A percentile compares a stretch with the other conserved stretches of the same genome.
Conservation (phyloP, 2,329 filamentous ascomycete genomes). For the Fusarium denticulatum region DNA sequence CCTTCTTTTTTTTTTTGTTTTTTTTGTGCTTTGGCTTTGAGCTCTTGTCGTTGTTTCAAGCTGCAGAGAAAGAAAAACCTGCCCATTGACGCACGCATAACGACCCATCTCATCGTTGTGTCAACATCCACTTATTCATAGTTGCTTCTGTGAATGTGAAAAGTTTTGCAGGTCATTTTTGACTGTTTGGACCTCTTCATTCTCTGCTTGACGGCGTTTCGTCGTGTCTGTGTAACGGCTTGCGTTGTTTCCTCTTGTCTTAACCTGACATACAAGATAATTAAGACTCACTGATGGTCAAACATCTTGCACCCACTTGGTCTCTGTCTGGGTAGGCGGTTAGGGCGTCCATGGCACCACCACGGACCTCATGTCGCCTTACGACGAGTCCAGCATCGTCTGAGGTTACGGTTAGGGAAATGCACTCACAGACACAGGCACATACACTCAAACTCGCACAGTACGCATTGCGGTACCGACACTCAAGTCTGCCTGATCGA, state of each 20-base stretch:
- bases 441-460: conserved; percentile 22
- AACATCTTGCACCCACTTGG: conserved; percentile 26
- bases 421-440: conserved; percentile 11
- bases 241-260: conserved; percentile 11
- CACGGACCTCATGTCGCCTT: conserved; percentile 39
- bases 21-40: conserved; percentile 8
- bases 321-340: conserved; percentile 15
- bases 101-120: conserved; percentile 20
- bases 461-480: conserved; percentile 27
- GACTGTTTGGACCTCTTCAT: not conserved
- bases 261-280: conserved; percentile 20
- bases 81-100: conserved; percentile 25
- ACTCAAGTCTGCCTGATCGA: conserved; percentile 40
- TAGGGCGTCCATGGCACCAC: conserved; percentile 42
- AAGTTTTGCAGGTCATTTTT: conserved; percentile 24
- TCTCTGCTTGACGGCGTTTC: not conserved
- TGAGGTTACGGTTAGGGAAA: conserved; percentile 37
- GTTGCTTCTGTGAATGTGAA: conserved; percentile 40
- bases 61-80: conserved; percentile 9
- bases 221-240: conserved; percentile 6
- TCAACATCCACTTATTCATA: conserved; percentile 27
- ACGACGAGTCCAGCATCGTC: conserved; percentile 38
- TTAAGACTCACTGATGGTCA: conserved; percentile 17
- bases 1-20: not conserved
- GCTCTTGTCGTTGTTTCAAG: conserved; percentile 12